Percentiles rank a stretch among this genome's conserved stretches.
Conservation (phyloP, 108 stramenopile species). For the Craspedostauros australis region DNA sequence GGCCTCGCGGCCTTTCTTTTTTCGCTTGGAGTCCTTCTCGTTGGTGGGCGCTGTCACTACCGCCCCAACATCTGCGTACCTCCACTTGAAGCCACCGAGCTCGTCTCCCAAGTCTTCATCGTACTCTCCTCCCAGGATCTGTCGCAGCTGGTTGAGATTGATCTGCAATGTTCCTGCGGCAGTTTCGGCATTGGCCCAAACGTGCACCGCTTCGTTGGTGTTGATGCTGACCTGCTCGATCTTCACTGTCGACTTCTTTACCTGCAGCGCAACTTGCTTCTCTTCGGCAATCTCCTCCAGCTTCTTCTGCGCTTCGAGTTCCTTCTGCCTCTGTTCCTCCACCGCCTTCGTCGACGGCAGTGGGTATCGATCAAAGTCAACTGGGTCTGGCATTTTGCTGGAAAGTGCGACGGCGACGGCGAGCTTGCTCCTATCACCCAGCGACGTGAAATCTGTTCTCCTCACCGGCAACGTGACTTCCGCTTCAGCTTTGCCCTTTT, state of each 20-base stretch:
- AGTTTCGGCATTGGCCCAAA: slow-evolving; percentile 77
- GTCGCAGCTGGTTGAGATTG: slow-evolving; percentile 46
- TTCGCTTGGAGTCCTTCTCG: slow-evolving; percentile 18
- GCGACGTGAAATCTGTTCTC: slow-evolving; percentile 62
- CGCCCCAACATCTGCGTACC: slow-evolving; percentile 70
- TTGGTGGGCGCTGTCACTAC: slow-evolving; percentile 62
- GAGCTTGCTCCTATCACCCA: slow-evolving; percentile 61
- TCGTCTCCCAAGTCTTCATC: slow-evolving; percentile 83
- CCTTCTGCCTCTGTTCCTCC: slow-evolving; percentile 24
- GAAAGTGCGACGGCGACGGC: slow-evolving; percentile 52
- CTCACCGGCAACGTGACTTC: slow-evolving; percentile 49
- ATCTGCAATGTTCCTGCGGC: slow-evolving; percentile 80
- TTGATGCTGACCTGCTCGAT: slow-evolving; percentile 64
- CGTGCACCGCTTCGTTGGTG: slow-evolving; percentile 60
- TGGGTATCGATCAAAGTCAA: slow-evolving; percentile 74
- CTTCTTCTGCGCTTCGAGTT: slow-evolving; percentile 9
- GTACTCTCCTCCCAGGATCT: slow-evolving; percentile 63
- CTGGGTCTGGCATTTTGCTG: slow-evolving; percentile 36
- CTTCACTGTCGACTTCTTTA: slow-evolving; percentile 71
- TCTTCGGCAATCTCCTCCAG: slow-evolving; percentile 25
- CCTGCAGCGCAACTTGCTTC: too few relatives aligned
- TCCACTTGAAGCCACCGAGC: slow-evolving; percentile 79
- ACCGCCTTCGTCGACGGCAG: slow-evolving; percentile 46
- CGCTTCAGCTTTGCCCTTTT: slow-evolving; percentile 8
- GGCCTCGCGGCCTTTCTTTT: slow-evolving; percentile 76